Percentiles rank a stretch among this genome's conserved stretches.
phyloP scores from a whole-genome alignment of 768 basidiomycete genomes.

The Russula earlei region DNA sequence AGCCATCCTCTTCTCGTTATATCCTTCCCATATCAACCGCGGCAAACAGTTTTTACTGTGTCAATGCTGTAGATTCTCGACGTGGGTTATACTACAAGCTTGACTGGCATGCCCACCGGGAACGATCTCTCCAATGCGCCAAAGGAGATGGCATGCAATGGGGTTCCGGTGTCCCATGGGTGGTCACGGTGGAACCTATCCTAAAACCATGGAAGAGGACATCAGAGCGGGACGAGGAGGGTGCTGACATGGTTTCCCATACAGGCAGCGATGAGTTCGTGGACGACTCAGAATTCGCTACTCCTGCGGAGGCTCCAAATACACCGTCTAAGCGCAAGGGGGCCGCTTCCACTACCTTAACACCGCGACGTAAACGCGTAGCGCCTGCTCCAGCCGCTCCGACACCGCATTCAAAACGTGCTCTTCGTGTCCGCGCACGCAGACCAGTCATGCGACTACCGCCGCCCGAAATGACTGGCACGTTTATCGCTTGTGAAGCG shows the following conservation, averaged over 20 bases:
- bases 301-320: conserved; percentile 26
- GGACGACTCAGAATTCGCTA: conserved; percentile 19
- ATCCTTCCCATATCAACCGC: not conserved
- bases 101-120: conserved; percentile 3
- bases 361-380: conserved; percentile 17
- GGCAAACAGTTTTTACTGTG: not conserved
- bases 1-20: conserved; percentile 8
- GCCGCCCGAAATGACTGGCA: conserved; percentile 29
- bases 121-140: conserved; percentile 2
- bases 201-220: conserved; percentile 4
- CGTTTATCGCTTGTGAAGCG: conserved; percentile 30
- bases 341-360: conserved; percentile 15
- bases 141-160: not conserved
- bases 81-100: conserved; percentile 12
- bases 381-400: conserved; percentile 26
- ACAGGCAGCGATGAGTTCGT: conserved; percentile 15
- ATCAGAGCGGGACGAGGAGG: conserved; percentile 9
- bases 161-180: conserved; percentile 17
- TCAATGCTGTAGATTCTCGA: conserved; percentile 13
- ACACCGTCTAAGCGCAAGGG: conserved; percentile 51
- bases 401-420: conserved; percentile 23
- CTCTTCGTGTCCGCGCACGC: conserved; percentile 17
- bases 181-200: conserved; percentile 8
- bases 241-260: not conserved
- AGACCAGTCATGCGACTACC: conserved; percentile 26